phyloP scores from a whole-genome alignment of 305 asterid species.

The Fraxinus sp. region DNA sequence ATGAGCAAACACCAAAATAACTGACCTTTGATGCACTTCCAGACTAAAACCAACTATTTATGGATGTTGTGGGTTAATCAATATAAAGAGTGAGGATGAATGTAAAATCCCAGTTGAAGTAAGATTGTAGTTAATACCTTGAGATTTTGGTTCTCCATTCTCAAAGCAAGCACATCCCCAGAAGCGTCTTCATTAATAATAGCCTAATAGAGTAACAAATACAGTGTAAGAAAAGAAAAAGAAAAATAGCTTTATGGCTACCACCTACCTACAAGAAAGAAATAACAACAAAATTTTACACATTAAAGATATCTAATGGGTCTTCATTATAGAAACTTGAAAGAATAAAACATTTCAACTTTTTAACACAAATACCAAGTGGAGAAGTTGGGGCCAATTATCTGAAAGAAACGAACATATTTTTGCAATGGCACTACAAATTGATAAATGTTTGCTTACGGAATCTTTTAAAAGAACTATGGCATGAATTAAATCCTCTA shows the following conservation, averaged over 20 bases:
- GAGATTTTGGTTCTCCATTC: constrained; percentile 83
- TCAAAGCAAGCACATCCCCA: constrained; percentile 90
- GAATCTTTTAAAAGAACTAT: background rate
- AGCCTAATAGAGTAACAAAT: constrained; percentile 54
- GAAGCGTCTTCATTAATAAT: constrained; percentile 95
- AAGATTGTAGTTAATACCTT: constrained; percentile 50
- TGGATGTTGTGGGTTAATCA: background rate
- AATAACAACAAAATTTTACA: background rate
- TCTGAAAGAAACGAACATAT: background rate
- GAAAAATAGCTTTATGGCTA: constrained; percentile 14
- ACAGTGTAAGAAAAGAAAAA: constrained; percentile 17
- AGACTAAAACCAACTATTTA: background rate
- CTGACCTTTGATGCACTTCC: constrained; percentile 3
- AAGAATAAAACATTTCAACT: background rate
- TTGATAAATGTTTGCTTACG: constrained; percentile 2
- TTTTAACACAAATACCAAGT: background rate
- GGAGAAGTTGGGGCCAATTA: constrained; percentile 6
- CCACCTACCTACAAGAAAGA: background rate
- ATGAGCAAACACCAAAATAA: background rate
- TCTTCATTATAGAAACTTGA: background rate
- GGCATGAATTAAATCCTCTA: background rate
- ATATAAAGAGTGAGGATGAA: background rate
- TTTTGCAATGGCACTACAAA: background rate
- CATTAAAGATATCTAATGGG: background rate
- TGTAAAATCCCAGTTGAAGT: background rate